A percentile compares a stretch with the other conserved stretches of the same genome.
phyloP scores from a whole-genome alignment of 345 rosid species.

The Citrus reticulata region DNA sequence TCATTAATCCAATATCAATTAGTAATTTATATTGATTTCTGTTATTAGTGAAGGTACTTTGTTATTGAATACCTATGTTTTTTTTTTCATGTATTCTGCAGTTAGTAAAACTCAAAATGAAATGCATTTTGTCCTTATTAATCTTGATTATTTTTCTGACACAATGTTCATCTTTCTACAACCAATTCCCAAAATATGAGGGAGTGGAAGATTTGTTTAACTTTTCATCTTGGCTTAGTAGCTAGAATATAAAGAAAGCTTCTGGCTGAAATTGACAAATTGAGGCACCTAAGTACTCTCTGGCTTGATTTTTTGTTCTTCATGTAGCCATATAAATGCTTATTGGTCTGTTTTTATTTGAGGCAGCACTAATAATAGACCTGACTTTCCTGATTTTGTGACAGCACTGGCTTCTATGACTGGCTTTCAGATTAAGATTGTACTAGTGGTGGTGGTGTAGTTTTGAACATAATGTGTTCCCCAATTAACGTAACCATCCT shows the following conservation, averaged over 20 bases:
- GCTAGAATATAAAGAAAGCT: neutral
- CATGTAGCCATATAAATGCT: neutral
- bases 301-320: neutral
- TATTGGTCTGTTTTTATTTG: neutral
- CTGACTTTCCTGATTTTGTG: neutral
- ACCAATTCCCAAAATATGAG: neutral
- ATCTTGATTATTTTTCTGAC: neutral
- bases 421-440: neutral
- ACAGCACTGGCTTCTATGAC: neutral
- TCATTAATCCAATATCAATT: neutral
- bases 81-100: neutral
- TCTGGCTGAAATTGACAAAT: neutral
- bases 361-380: neutral
- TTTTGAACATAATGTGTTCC: neutral
- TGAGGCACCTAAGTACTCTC: neutral
- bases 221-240: neutral
- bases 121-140: neutral
- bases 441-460: neutral
- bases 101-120: neutral
- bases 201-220: neutral
- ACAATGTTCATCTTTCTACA: neutral
- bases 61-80: neutral
- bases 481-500: neutral
- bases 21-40: neutral
- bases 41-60: neutral